These are phyloP conservation scores for Russula lepida DNA, from an alignment of 768 basidiomycete species.

Conservation along the genomic window DNA sequence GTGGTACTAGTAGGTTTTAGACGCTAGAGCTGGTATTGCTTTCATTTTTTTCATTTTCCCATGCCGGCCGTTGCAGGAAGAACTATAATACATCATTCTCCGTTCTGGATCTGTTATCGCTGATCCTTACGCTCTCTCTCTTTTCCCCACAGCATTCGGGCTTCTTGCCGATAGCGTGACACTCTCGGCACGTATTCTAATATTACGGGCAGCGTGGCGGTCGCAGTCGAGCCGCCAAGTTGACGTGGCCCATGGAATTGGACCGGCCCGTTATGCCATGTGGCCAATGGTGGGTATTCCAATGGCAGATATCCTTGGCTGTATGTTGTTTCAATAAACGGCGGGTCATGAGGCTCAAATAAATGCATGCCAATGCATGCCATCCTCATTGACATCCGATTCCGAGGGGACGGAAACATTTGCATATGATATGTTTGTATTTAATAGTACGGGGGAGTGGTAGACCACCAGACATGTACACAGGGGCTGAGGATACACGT, in stretches of 20 bases:
- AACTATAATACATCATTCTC: neutral
- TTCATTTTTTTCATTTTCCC: neutral
- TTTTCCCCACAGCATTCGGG: no score
- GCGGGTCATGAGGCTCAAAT: neutral
- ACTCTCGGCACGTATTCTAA: neutral
- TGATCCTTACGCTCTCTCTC: neutral
- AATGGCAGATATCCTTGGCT: neutral
- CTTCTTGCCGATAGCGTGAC: neutral
- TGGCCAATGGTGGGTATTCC: neutral
- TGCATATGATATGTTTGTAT: neutral
- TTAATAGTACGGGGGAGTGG: neutral
- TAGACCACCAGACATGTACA: conserved; percentile 5
- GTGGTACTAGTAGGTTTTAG: neutral
- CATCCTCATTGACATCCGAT: neutral
- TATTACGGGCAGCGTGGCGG: neutral
- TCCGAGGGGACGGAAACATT: neutral
- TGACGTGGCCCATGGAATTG: neutral
- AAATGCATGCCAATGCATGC: neutral
- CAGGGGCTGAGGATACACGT: neutral
- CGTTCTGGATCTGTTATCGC: neutral
- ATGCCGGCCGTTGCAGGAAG: neutral
- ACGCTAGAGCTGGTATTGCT: no score
- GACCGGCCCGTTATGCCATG: neutral
- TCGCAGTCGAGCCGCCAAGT: neutral
- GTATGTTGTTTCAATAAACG: neutral